These are phyloP conservation scores for Onygena corvina DNA, from an alignment of 2,329 filamentous ascomycete genomes.

Conservation along the genomic window DNA sequence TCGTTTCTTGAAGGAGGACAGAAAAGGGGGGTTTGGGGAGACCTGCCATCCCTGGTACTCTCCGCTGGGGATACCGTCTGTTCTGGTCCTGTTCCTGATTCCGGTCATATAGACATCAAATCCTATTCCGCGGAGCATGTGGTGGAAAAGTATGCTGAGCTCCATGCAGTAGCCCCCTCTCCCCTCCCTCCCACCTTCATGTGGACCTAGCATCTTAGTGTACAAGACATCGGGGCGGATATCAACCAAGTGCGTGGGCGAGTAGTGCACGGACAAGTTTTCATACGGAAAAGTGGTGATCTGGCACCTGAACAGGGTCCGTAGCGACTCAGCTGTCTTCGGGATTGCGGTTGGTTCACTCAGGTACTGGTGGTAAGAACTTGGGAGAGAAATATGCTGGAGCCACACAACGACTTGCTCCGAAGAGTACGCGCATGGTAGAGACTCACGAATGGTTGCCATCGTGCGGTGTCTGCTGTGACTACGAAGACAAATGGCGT, in stretches of 20 bases:
- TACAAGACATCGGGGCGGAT: too few relatives aligned
- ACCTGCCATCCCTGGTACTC: not conserved
- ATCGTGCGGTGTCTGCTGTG: too few relatives aligned
- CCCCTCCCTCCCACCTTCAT: not conserved
- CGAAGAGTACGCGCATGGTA: not conserved
- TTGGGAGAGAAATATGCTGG: not conserved
- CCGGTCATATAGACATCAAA: not conserved
- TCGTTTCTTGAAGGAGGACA: too few relatives aligned
- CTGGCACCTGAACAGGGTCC: too few relatives aligned
- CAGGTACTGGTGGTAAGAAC: not conserved
- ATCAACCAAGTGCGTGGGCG: too few relatives aligned
- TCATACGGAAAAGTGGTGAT: too few relatives aligned
- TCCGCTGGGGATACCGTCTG: not conserved
- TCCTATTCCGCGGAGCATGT: not conserved
- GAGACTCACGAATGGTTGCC: not conserved
- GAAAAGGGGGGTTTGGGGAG: not conserved
- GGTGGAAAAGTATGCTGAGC: not conserved
- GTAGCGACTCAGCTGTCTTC: too few relatives aligned
- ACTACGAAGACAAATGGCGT: too few relatives aligned
- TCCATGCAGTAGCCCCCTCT: not conserved
- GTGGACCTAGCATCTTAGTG: too few relatives aligned
- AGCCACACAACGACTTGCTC: not conserved
- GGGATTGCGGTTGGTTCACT: not conserved
- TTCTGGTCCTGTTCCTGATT: not conserved
- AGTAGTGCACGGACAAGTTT: too few relatives aligned